Conservation (phyloP, 2,329 filamentous ascomycete species). For the Cytospora chrysosperma region DNA sequence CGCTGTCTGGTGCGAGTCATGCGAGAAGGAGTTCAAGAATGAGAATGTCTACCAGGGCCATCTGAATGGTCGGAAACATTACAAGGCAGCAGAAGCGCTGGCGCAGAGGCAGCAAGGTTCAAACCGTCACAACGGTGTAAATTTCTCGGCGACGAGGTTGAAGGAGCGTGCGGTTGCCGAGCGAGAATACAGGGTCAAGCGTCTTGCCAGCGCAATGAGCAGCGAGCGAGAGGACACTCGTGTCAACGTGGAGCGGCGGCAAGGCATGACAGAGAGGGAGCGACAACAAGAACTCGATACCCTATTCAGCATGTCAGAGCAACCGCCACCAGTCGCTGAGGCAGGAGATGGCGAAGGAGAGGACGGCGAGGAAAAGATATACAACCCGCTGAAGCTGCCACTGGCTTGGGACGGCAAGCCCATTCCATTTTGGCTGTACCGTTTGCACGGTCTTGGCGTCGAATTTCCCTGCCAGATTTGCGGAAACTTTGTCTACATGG, state of each 20-base stretch:
- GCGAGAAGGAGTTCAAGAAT: conserved; percentile 93
- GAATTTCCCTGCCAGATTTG: conserved; percentile 97
- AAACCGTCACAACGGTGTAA: conserved; percentile 26
- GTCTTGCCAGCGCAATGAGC: conserved; percentile 77
- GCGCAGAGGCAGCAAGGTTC: conserved; percentile 46
- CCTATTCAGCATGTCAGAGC: conserved; percentile 62
- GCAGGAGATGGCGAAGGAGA: conserved; percentile 68
- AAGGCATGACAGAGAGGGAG: conserved; percentile 96
- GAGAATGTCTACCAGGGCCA: conserved; percentile 92
- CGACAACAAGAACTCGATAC: conserved; percentile 91
- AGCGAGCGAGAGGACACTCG: conserved; percentile 85
- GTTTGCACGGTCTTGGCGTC: conserved; percentile 89
- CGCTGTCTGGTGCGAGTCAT: conserved; percentile 85
- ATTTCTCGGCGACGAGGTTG: conserved; percentile 28
- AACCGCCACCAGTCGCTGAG: conserved; percentile 42
- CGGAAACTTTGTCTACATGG: conserved; percentile 99
- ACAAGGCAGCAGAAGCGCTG: conserved; percentile 73
- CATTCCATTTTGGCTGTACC: conserved; percentile 98
- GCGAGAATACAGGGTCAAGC: conserved; percentile 79
- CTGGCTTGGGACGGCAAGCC: conserved; percentile 98
- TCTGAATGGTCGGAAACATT: conserved; percentile 87
- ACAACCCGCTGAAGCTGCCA: conserved; percentile 94
- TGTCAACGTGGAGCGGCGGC: conserved; percentile 92
- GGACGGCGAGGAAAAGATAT: conserved; percentile 83
- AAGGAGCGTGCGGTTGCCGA: conserved; percentile 92